phyloP scores from a whole-genome alignment of 2,329 filamentous ascomycete species.

The Fusarium sp. region DNA sequence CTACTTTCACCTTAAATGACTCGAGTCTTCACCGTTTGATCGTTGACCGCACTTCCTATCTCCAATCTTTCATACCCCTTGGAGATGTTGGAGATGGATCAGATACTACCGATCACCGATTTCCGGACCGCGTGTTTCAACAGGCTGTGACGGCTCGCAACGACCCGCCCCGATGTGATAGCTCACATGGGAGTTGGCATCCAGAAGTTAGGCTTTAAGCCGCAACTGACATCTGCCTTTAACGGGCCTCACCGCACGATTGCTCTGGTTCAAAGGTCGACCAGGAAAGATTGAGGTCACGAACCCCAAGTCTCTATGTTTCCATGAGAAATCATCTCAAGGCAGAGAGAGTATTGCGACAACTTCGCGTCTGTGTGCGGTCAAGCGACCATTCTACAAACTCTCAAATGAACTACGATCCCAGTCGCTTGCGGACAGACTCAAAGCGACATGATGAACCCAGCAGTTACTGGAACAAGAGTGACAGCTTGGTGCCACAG shows the following conservation, averaged over 20 bases:
- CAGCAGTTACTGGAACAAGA: conserved; percentile 11
- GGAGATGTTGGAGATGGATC: not conserved
- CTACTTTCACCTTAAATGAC: conserved; percentile 5
- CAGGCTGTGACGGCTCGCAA: conserved; percentile 18
- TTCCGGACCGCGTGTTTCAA: conserved; percentile 30
- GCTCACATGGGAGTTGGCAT: not conserved
- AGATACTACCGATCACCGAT: conserved; percentile 10
- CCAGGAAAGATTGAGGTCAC: not conserved
- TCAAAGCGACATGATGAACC: conserved; percentile 5
- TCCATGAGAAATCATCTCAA: not conserved
- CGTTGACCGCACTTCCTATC: not conserved
- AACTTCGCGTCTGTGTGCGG: not conserved
- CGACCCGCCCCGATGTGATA: conserved; percentile 5
- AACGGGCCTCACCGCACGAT: not conserved
- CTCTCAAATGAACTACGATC: not conserved
- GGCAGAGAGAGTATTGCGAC: not conserved
- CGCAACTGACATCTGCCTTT: not conserved
- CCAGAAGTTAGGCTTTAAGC: not conserved
- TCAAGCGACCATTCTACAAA: conserved; percentile 9
- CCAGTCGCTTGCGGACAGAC: not conserved
- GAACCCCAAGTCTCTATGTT: not conserved
- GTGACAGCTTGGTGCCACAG: conserved; percentile 30
- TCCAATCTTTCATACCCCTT: no score
- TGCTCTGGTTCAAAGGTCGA: not conserved
- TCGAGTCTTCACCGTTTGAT: not conserved